Evolutionary conservation across 2,329 filamentous ascomycete species (phyloP).

Genomic region (Graphilbum sp.): DNA sequence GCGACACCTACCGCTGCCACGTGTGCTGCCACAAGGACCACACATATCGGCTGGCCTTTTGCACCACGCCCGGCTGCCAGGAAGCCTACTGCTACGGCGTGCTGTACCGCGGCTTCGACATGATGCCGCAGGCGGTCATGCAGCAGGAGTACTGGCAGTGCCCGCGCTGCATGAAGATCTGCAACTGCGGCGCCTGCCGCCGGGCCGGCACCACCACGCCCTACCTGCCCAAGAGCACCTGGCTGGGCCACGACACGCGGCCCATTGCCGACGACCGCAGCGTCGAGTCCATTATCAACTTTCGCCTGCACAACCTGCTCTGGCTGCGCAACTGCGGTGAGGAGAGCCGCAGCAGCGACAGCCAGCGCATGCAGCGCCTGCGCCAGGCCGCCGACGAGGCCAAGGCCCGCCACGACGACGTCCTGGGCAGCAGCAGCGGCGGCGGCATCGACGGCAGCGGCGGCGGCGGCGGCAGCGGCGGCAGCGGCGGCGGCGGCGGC

Average conservation of each 20-base stretch:
- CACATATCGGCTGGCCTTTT: slow-evolving; percentile 71
- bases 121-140: slow-evolving; percentile 70
- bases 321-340: slow-evolving; percentile 55
- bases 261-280: slow-evolving; percentile 83
- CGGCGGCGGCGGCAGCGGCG: not conserved
- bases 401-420: slow-evolving; percentile 29
- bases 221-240: slow-evolving; percentile 73
- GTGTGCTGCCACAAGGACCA: slow-evolving; percentile 69
- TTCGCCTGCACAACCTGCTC: slow-evolving; percentile 69
- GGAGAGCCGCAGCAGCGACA: slow-evolving; percentile 38
- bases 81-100: slow-evolving; percentile 85
- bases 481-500: not conserved
- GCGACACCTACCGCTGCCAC: slow-evolving; percentile 51
- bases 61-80: slow-evolving; percentile 51
- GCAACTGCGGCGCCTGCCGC: slow-evolving; percentile 71
- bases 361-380: slow-evolving; percentile 39
- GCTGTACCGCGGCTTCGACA: slow-evolving; percentile 79
- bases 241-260: slow-evolving; percentile 81
- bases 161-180: slow-evolving; percentile 70
- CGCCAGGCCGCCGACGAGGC: slow-evolving; percentile 38
- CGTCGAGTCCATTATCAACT: slow-evolving; percentile 80
- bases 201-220: slow-evolving; percentile 49
- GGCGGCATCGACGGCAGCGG: slow-evolving; percentile 1
- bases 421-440: no score
- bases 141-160: slow-evolving; percentile 75